These are phyloP conservation scores for Exophiala sp. DNA, from an alignment of 2,329 filamentous ascomycete species.

Conservation along the genomic window DNA sequence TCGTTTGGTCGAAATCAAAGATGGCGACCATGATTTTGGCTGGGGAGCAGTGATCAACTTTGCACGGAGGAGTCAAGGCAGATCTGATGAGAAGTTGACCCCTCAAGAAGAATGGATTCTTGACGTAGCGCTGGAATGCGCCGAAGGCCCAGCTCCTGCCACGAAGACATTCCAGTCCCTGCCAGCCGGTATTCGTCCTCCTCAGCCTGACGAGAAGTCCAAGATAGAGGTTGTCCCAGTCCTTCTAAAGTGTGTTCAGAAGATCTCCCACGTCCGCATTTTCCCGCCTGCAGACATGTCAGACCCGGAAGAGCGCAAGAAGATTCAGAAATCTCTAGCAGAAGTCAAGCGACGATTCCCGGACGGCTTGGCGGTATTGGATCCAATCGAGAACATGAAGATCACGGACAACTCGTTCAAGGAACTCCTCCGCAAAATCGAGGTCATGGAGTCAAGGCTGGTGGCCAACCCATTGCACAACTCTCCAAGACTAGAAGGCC, in stretches of 20 bases:
- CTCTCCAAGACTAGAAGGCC: constrained; percentile 71
- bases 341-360: constrained; percentile 86
- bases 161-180: constrained; percentile 62
- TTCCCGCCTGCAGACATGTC: constrained; percentile 74
- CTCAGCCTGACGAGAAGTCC: constrained; percentile 56
- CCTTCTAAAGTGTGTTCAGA: constrained; percentile 75
- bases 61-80: constrained; percentile 58
- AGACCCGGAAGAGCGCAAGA: constrained; percentile 61
- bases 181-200: constrained; percentile 56
- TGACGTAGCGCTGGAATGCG: constrained; percentile 68
- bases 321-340: constrained; percentile 59
- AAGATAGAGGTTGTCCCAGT: constrained; percentile 81
- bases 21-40: constrained; percentile 74
- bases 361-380: constrained; percentile 80
- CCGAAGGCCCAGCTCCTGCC: constrained; percentile 47
- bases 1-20: constrained; percentile 80
- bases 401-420: constrained; percentile 92
- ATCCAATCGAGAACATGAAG: constrained; percentile 93
- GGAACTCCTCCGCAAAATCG: constrained; percentile 86
- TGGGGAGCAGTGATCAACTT: constrained; percentile 87
- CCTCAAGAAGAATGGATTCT: constrained; percentile 75
- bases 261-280: constrained; percentile 75
- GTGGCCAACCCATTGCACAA: constrained; percentile 87
- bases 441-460: constrained; percentile 86
- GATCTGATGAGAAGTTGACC: constrained; percentile 61